phyloP scores from a whole-genome alignment of 2,329 filamentous ascomycete genomes.

The Pseudocercospora ulei region DNA sequence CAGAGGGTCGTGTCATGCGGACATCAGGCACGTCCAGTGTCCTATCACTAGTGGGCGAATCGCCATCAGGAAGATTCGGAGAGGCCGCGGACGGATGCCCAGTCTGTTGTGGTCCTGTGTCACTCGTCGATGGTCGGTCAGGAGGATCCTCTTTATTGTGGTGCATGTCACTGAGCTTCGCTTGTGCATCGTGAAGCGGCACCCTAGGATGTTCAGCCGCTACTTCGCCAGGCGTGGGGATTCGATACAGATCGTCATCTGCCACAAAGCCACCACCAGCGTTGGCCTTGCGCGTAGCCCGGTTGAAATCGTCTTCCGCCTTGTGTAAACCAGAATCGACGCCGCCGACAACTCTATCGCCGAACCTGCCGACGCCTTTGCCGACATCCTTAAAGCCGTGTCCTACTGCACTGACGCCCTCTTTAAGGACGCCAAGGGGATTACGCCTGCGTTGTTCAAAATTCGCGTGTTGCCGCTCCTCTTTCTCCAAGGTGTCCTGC shows the following conservation, averaged over 20 bases:
- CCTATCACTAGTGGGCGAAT: conserved; percentile 17
- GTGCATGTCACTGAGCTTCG: conserved; percentile 2
- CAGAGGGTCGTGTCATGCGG: conserved; percentile 21
- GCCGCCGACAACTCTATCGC: conserved; percentile 36
- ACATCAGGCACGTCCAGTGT: conserved; percentile 16
- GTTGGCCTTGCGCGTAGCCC: conserved; percentile 17
- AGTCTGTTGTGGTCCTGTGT: conserved; percentile 12
- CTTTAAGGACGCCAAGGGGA: conserved; percentile 18
- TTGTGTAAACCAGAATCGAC: conserved; percentile 31
- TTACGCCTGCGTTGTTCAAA: conserved; percentile 16
- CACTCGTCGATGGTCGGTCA: conserved; percentile 4
- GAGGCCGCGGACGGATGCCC: conserved; percentile 13
- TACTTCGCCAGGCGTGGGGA: conserved; percentile 7
- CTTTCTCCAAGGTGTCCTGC: conserved; percentile 29
- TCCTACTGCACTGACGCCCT: conserved; percentile 22
- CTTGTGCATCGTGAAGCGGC: neutral
- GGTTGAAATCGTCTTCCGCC: conserved; percentile 21
- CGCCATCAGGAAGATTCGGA: conserved; percentile 6
- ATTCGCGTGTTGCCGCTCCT: conserved; percentile 21
- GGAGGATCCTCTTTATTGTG: conserved; percentile 3
- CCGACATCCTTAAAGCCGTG: conserved; percentile 24
- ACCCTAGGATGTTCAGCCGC: neutral
- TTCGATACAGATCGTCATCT: conserved; percentile 24
- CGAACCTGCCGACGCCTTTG: conserved; percentile 34
- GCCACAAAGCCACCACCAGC: conserved; percentile 20